phyloP scores from a whole-genome alignment of 768 basidiomycete genomes.

The Mrakia blollopis region DNA sequence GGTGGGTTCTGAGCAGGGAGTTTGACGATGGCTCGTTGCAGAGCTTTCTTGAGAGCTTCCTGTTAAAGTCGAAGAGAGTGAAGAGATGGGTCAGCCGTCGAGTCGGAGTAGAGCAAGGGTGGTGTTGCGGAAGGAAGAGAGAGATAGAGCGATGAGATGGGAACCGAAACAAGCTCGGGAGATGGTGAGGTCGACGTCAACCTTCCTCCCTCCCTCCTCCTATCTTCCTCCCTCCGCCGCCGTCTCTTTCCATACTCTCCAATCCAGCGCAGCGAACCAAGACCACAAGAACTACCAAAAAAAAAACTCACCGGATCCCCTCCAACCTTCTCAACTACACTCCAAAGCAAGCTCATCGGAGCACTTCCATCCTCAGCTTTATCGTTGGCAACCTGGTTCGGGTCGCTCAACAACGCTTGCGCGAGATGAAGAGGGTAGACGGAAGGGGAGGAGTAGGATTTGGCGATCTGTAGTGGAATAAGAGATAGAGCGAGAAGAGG shows the following conservation, averaged over 20 bases:
- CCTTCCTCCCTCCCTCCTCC: too few species aligned
- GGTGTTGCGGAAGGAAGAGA: not conserved
- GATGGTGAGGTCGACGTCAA: too few species aligned
- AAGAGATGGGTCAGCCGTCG: not conserved
- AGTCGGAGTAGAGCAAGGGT: not conserved
- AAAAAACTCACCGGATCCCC: slow-evolving; percentile 65
- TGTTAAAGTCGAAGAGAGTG: not conserved
- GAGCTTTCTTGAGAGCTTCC: slow-evolving; percentile 49
- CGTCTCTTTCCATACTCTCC: not conserved
- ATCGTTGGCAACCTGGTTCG: slow-evolving; percentile 20
- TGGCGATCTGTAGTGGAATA: slow-evolving; percentile 8
- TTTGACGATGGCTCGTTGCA: slow-evolving; percentile 73
- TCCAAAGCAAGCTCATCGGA: slow-evolving; percentile 59
- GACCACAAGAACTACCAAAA: not conserved
- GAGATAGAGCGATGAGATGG: too few species aligned
- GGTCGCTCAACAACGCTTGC: slow-evolving; percentile 3
- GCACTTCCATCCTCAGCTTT: slow-evolving; percentile 19
- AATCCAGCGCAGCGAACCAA: too few species aligned
- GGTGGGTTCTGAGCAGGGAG: slow-evolving; percentile 78
- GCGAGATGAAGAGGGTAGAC: slow-evolving; percentile 20
- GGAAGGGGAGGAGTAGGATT: slow-evolving; percentile 21
- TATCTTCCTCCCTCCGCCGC: not conserved
- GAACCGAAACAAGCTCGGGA: too few species aligned
- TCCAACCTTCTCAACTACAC: slow-evolving; percentile 74
- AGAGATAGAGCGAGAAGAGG: not conserved